phyloP scores from a whole-genome alignment of 202 grass and related monocot species.

The Dendrocalamus latiflorus region DNA sequence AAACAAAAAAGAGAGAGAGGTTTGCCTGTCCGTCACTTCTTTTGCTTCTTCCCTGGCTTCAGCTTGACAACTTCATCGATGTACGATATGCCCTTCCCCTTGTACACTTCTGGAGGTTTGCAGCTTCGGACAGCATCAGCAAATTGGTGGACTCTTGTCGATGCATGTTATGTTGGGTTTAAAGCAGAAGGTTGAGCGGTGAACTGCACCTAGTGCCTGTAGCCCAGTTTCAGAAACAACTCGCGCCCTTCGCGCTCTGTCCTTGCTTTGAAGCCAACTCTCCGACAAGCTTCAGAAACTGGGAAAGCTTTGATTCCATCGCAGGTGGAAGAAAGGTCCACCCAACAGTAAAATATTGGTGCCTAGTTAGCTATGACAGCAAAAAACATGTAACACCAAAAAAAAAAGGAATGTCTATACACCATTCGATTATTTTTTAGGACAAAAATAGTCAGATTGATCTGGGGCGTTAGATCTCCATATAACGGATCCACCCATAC shows the following conservation, averaged over 20 bases:
- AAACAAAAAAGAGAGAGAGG: background rate
- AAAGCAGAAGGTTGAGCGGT: background rate
- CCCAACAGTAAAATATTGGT: no score
- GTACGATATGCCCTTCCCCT: background rate
- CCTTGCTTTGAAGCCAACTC: constrained; percentile 70
- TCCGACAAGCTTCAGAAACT: constrained; percentile 63
- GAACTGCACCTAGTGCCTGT: background rate
- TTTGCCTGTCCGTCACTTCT: background rate
- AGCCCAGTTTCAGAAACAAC: background rate
- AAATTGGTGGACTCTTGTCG: no score
- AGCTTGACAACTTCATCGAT: background rate
- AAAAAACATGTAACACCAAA: no score
- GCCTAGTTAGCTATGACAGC: no score
- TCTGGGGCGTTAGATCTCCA: no score
- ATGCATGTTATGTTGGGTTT: no score
- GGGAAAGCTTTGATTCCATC: constrained; percentile 66
- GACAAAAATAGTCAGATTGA: no score
- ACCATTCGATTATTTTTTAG: no score
- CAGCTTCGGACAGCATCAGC: no score
- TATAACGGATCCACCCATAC: no score
- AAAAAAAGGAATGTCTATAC: no score
- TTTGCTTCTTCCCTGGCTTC: background rate
- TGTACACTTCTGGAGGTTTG: no score
- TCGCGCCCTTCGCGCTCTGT: constrained; percentile 29
- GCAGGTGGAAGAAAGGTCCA: background rate